Evolutionary conservation across 768 basidiomycete species (phyloP).

Genomic region (Ramaria sp.): DNA sequence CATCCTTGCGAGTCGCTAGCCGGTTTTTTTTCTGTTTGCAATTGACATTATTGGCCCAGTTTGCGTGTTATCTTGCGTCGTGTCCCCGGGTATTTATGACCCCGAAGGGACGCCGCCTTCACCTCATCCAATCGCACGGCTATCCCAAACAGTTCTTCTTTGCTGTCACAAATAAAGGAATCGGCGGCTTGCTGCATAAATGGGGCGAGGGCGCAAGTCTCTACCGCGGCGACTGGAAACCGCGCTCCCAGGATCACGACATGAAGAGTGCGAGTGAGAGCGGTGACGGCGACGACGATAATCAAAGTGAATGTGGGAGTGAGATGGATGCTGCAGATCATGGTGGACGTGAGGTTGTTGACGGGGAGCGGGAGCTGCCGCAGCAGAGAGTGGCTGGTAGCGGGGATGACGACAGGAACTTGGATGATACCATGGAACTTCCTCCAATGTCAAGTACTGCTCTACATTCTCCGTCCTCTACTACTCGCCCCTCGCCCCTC

Average conservation of each 20-base stretch:
- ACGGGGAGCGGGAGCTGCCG: conserved; percentile 10
- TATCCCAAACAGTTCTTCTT: conserved; percentile 91
- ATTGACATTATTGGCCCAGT: conserved; percentile 29
- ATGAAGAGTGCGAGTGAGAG: conserved; percentile 15
- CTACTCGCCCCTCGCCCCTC: too few relatives aligned
- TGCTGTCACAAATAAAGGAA: conserved; percentile 82
- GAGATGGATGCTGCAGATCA: conserved; percentile 8
- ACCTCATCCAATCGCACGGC: conserved; percentile 71
- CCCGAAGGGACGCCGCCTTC: conserved; percentile 68
- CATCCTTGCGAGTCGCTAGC: too few relatives aligned
- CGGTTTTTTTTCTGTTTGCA: too few relatives aligned
- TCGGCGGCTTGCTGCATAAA: conserved; percentile 63
- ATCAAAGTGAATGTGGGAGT: conserved; percentile 10
- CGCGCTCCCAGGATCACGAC: conserved; percentile 21
- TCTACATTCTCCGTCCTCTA: background rate
- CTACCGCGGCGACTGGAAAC: conserved; percentile 63
- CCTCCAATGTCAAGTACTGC: too few relatives aligned
- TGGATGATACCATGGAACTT: too few relatives aligned
- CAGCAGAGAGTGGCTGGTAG: conserved; percentile 8
- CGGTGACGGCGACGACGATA: conserved; percentile 14
- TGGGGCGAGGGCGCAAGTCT: conserved; percentile 84
- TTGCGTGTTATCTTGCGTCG: conserved; percentile 59
- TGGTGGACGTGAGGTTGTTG: conserved; percentile 14
- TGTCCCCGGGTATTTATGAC: conserved; percentile 53
- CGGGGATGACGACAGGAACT: too few relatives aligned